Evolutionary conservation across 2,329 filamentous ascomycete species (phyloP).

Genomic region (Alternaria atra): DNA sequence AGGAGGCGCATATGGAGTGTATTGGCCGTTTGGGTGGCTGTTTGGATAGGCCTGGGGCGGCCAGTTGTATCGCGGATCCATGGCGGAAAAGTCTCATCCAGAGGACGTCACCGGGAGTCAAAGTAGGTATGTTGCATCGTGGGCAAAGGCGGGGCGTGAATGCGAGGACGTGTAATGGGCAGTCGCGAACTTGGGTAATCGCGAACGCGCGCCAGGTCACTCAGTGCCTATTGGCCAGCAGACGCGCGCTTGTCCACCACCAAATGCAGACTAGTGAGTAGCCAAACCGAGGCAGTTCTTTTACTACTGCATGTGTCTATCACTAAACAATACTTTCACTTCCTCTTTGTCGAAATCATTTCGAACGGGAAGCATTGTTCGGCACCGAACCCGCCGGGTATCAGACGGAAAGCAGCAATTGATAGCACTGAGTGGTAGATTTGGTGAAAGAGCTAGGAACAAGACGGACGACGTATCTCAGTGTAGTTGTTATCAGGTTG

Average conservation of each 20-base stretch:
- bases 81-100: slow-evolving; percentile 15
- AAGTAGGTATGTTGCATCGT: slow-evolving; percentile 27
- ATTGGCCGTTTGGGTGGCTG: slow-evolving; percentile 39
- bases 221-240: slow-evolving; percentile 22
- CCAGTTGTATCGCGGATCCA: slow-evolving; percentile 50
- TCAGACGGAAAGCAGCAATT: too few species aligned
- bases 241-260: slow-evolving; percentile 23
- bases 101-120: slow-evolving; percentile 25
- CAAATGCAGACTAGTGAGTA: slow-evolving; percentile 4
- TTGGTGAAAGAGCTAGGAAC: background rate
- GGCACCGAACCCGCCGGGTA: too few species aligned
- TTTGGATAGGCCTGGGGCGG: slow-evolving; percentile 41
- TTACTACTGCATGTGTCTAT: too few species aligned
- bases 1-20: slow-evolving; percentile 39
- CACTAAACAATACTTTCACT: too few species aligned
- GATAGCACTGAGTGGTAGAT: background rate
- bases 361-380: too few species aligned
- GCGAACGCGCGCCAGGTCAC: slow-evolving; percentile 18
- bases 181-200: slow-evolving; percentile 23
- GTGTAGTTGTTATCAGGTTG: too few species aligned
- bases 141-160: slow-evolving; percentile 22
- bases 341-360: too few species aligned
- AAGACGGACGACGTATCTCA: too few species aligned
- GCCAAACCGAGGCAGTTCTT: slow-evolving; percentile 21
- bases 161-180: slow-evolving; percentile 12